Evolutionary conservation across 2,329 filamentous ascomycete species (phyloP), one percentile per base, ranked within the genome.

Genomic region (Leptographium lundbergii): DNA sequence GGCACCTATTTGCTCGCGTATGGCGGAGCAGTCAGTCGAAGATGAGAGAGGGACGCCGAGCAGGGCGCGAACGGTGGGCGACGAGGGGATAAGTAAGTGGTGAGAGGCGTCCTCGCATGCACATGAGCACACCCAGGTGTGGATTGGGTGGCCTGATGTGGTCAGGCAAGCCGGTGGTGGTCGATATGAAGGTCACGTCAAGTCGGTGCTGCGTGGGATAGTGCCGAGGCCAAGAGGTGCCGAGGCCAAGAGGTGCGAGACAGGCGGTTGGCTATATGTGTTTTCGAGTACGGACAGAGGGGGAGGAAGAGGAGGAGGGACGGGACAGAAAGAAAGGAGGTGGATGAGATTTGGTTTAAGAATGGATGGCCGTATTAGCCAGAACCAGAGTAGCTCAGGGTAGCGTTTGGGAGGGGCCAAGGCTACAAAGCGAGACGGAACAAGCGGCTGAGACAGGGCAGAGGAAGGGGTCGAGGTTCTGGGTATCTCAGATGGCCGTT

Each of bases 291-390:
- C 25, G 42, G n/a, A 47, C 4, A n/a, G n/a, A n/a, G 24, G 34
- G 17, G 13, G 32, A 42, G 32, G 14, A 50, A 51, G 47, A 25
- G 36, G 10, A 42, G 42, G 39, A 57, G 52, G 54, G 54, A 57
- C 42, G 45, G 25, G 58, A 17, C 50, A 56, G 32, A 34, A 39
- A 54, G 47, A 24, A 47, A 50, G 39, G 57, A 58, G 24, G 59
- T 48, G 60, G 61, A 59, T 56, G 59, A 57, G 29, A 58, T 55
- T 57, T 58, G 55, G 57, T 59, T 57, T 61, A 63, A 59, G 59
- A 61, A 57, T 51, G 48, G 45, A 57, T 27, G 55, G 29, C 55
- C 27, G 45, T 56, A 34, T 56, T 56, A 57, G 45, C 42, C 54
- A 48, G 27, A 56, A 56, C 7, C 39, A 56, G 54, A 25, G 54